phyloP scores from a whole-genome alignment of 371 early-diverging fungal species.

The Rhizopus microsporus region DNA sequence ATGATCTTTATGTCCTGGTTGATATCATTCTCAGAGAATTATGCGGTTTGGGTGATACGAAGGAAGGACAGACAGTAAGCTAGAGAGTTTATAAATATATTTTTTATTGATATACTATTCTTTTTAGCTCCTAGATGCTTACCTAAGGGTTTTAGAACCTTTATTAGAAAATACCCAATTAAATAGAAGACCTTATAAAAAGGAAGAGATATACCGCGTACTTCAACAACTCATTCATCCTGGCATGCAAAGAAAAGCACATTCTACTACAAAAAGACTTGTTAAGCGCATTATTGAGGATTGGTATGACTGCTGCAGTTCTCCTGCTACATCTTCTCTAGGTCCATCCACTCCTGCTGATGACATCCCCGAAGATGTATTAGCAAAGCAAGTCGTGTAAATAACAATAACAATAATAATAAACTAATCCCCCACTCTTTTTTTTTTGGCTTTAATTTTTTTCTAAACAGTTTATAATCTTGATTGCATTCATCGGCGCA shows the following conservation, averaged over 20 bases:
- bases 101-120: neutral
- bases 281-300: slow-evolving; percentile 55
- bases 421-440: neutral
- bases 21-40: slow-evolving; percentile 83
- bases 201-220: slow-evolving; percentile 48
- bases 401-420: slow-evolving; percentile 6
- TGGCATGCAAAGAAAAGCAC: slow-evolving; percentile 31
- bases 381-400: neutral
- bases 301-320: slow-evolving; percentile 44
- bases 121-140: slow-evolving; percentile 69
- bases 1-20: slow-evolving; percentile 81
- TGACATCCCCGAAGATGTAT: slow-evolving; percentile 7
- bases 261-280: slow-evolving; percentile 37
- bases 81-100: neutral
- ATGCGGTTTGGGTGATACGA: slow-evolving; percentile 71
- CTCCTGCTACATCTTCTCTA: slow-evolving; percentile 4
- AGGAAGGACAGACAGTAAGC: slow-evolving; percentile 54
- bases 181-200: slow-evolving; percentile 51
- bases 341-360: slow-evolving; percentile 19
- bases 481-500: neutral
- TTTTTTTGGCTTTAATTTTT: slow-evolving; percentile 6
- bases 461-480: neutral
- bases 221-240: slow-evolving; percentile 44
- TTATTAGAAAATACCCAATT: slow-evolving; percentile 70
- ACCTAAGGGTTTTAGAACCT: slow-evolving; percentile 73